Evolutionary conservation across 805 yeast genomes (phyloP).

Genomic region (Lipomyces yamadae): DNA sequence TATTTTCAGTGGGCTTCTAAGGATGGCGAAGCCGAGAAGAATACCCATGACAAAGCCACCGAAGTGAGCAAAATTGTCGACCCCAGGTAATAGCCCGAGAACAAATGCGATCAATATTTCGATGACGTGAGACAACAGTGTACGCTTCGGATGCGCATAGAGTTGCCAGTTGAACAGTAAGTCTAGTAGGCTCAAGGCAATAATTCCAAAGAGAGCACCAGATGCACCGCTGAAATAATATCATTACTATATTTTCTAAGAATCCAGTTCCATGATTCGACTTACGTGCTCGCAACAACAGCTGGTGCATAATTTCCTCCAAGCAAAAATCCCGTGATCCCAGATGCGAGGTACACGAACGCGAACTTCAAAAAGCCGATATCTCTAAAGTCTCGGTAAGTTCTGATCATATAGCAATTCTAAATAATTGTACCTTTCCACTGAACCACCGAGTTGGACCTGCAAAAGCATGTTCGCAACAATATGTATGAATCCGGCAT

Average conservation of each 20-base stretch:
- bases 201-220: slow-evolving; percentile 72
- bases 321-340: slow-evolving; percentile 67
- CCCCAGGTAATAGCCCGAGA: slow-evolving; percentile 70
- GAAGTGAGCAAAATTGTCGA: slow-evolving; percentile 75
- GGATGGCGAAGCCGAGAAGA: slow-evolving; percentile 53
- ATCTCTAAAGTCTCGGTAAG: slow-evolving; percentile 31
- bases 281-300: slow-evolving; percentile 55
- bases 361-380: slow-evolving; percentile 62
- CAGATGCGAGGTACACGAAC: slow-evolving; percentile 62
- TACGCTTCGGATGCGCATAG: slow-evolving; percentile 53
- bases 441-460: slow-evolving; percentile 61
- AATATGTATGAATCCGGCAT: slow-evolving; percentile 75
- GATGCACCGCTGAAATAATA: slow-evolving; percentile 70
- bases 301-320: slow-evolving; percentile 73
- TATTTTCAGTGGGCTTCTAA: slow-evolving; percentile 58
- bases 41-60: slow-evolving; percentile 75
- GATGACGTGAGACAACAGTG: slow-evolving; percentile 54
- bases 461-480: slow-evolving; percentile 66
- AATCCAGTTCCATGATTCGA: neutral
- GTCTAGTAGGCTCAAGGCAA: slow-evolving; percentile 62
- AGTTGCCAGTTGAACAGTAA: slow-evolving; percentile 59
- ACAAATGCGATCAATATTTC: slow-evolving; percentile 65
- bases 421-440: slow-evolving; percentile 51
- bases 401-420: neutral
- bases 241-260: neutral